phyloP scores from a whole-genome alignment of 106 monocot genomes.

The Apostasia shenzhenica region DNA sequence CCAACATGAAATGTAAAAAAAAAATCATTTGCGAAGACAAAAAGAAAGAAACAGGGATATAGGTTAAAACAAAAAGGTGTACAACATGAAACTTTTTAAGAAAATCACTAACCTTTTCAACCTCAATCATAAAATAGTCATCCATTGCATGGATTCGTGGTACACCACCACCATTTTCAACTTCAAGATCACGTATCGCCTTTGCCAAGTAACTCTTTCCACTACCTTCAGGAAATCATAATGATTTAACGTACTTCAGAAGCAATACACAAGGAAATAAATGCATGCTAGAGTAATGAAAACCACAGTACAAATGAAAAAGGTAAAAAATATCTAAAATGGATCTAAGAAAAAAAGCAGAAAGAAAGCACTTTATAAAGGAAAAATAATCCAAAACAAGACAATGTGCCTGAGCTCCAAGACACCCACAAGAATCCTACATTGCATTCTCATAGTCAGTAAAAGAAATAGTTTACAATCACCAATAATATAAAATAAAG shows the following conservation, averaged over 20 bases:
- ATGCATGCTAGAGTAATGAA: not conserved
- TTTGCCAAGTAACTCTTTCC: constrained; percentile 98
- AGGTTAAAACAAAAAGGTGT: not conserved
- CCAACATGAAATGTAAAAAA: not conserved
- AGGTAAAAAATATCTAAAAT: constrained; percentile 1
- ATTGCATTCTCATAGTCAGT: too few species aligned
- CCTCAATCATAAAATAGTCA: constrained; percentile 99
- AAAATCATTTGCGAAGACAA: not conserved
- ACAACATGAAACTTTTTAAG: not conserved
- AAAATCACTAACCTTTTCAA: constrained; percentile 71
- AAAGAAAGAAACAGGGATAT: not conserved
- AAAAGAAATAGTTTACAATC: too few species aligned
- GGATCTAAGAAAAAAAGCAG: not conserved
- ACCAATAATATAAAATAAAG: too few species aligned
- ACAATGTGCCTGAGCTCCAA: not conserved
- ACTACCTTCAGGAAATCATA: constrained; percentile 49
- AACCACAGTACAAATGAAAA: not conserved
- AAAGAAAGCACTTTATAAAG: not conserved
- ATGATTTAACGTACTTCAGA: not conserved
- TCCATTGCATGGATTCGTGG: constrained; percentile 97
- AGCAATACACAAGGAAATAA: not conserved
- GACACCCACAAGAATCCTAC: too few species aligned
- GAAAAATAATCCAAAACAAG: not conserved
- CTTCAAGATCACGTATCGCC: constrained; percentile 79
- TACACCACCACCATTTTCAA: constrained; percentile 84